phyloP scores from a whole-genome alignment of 2,329 filamentous ascomycete species.

The Pestalotiopsis fici region DNA sequence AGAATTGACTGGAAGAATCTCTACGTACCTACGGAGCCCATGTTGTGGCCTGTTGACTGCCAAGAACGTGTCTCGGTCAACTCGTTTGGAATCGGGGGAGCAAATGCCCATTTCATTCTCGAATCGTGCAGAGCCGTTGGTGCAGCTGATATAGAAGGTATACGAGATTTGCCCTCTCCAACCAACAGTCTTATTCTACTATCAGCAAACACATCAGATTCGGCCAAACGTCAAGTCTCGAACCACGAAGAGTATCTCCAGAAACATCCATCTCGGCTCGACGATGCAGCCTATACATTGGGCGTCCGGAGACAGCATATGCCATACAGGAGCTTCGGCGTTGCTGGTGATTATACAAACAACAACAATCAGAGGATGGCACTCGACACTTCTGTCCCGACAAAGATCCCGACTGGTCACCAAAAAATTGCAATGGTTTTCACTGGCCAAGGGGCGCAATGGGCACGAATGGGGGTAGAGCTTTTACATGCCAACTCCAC shows the following conservation, averaged over 20 bases:
- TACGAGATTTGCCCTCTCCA: neutral
- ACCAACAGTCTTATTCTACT: too few species aligned
- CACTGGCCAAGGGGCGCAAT: constrained; percentile 7
- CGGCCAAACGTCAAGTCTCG: too few species aligned
- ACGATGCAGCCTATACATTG: too few species aligned
- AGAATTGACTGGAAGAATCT: neutral
- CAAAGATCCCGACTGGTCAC: neutral
- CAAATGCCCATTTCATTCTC: constrained; percentile 7
- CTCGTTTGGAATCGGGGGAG: constrained; percentile 9
- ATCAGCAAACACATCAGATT: too few species aligned
- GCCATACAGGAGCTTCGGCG: too few species aligned
- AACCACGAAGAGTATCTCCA: too few species aligned
- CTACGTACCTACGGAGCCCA: neutral
- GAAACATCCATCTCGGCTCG: too few species aligned
- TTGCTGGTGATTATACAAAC: too few species aligned
- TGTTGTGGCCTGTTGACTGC: constrained; percentile 1
- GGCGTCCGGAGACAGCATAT: too few species aligned
- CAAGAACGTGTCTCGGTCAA: neutral
- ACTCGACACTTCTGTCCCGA: neutral
- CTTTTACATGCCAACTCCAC: neutral
- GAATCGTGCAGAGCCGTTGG: neutral
- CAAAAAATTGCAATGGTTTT: neutral
- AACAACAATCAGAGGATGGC: neutral
- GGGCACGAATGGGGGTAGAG: neutral
- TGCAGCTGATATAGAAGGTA: neutral